Conservation (phyloP, 2,329 filamentous ascomycete genomes). For the Alternaria sp. region DNA sequence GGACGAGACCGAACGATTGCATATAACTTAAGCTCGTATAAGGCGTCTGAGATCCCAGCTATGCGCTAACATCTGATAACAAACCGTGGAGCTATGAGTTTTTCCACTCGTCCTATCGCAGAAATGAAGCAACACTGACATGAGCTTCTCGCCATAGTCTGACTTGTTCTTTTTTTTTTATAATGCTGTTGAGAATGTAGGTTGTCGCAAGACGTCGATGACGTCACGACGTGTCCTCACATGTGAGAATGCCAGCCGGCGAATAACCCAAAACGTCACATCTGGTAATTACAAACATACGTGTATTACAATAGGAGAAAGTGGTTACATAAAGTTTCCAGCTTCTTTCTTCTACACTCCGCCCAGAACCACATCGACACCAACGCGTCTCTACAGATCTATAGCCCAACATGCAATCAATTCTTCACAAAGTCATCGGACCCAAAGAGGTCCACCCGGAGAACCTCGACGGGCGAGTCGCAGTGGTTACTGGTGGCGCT, state of each 20-base stretch:
- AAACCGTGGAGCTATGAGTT: too few relatives aligned
- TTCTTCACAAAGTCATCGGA: constrained; percentile 52
- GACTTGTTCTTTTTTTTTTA: too few relatives aligned
- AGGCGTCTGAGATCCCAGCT: too few relatives aligned
- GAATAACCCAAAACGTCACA: neutral
- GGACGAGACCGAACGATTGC: too few relatives aligned
- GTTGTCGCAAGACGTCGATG: neutral
- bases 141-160: too few relatives aligned
- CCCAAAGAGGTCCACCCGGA: constrained; percentile 43
- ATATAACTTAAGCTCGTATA: neutral
- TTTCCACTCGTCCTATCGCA: too few relatives aligned
- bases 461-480: constrained; percentile 12
- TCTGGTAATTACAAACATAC: neutral
- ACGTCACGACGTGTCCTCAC: neutral
- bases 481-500: neutral
- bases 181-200: too few relatives aligned
- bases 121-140: too few relatives aligned
- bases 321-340: neutral
- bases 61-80: too few relatives aligned
- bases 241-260: neutral
- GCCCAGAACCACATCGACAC: neutral
- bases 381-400: neutral
- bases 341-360: neutral
- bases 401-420: constrained; percentile 51
- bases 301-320: neutral